Conservation (phyloP, 2,329 filamentous ascomycete genomes). For the Nemania sp. region DNA sequence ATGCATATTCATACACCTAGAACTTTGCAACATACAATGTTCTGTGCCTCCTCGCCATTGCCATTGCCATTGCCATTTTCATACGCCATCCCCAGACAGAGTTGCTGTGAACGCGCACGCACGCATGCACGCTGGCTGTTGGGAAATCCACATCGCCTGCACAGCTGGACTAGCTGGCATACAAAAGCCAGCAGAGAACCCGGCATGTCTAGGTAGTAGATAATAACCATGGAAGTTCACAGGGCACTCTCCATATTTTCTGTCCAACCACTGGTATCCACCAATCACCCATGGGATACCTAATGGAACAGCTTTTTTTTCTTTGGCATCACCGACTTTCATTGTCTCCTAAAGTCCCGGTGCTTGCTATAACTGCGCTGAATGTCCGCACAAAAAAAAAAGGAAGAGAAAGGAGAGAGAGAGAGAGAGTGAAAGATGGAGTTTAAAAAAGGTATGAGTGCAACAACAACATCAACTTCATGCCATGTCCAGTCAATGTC, state of each 20-base stretch:
- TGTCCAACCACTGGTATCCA: too few relatives aligned
- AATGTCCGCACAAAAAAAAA: constrained; percentile 10
- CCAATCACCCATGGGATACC: too few relatives aligned
- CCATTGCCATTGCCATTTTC: too few relatives aligned
- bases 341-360: not conserved
- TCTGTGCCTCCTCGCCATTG: not conserved
- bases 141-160: too few relatives aligned
- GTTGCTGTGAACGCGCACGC: too few relatives aligned
- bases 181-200: too few relatives aligned
- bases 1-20: not conserved
- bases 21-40: not conserved
- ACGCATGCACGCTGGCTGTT: too few relatives aligned
- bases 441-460: constrained; percentile 1
- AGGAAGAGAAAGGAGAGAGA: not conserved
- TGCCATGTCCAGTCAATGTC: constrained; percentile 3
- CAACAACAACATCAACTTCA: not conserved
- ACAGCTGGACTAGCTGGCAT: too few relatives aligned
- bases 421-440: not conserved
- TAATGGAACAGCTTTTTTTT: not conserved
- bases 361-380: constrained; percentile 16
- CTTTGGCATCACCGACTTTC: constrained; percentile 3
- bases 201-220: too few relatives aligned
- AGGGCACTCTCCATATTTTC: too few relatives aligned
- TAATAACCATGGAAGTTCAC: too few relatives aligned
- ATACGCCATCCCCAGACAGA: too few relatives aligned